Percentiles rank a stretch among this genome's conserved stretches.
Evolutionary conservation across 306 rosid species (phyloP).

Genomic region (Quillaja saponaria): DNA sequence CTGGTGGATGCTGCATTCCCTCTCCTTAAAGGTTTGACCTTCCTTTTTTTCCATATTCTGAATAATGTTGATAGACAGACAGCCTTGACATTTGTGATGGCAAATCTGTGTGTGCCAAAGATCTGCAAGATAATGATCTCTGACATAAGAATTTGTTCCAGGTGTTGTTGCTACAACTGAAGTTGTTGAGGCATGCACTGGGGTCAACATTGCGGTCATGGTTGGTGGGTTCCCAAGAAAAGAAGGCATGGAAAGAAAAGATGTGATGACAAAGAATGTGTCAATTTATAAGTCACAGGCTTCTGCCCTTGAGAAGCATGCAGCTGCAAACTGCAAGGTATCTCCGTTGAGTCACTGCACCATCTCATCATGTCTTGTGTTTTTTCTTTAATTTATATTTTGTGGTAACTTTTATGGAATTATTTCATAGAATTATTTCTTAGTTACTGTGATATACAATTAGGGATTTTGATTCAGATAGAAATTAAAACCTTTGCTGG

Average conservation of each 20-base stretch:
- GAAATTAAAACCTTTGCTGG: too few relatives aligned
- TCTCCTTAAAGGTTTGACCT: conserved; percentile 67
- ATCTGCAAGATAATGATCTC: conserved; percentile 7
- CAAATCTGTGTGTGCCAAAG: background rate
- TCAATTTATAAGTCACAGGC: conserved; percentile 96
- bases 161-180: conserved; percentile 99
- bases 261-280: conserved; percentile 93
- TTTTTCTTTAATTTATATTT: background rate
- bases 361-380: background rate
- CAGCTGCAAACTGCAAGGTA: conserved; percentile 96
- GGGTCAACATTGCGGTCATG: conserved; percentile 86
- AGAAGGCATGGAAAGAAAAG: conserved; percentile 99
- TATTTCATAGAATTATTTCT: too few relatives aligned
- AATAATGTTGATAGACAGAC: background rate
- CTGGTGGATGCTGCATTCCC: conserved; percentile 95
- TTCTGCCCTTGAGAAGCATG: conserved; percentile 90
- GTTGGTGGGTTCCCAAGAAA: conserved; percentile 99
- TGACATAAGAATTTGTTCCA: conserved; percentile 34
- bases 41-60: background rate
- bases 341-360: background rate
- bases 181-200: conserved; percentile 93
- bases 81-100: background rate
- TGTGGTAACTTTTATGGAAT: too few relatives aligned
- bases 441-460: too few relatives aligned
- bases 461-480: too few relatives aligned